Percentiles rank a stretch among this genome's conserved stretches.
phyloP scores from a whole-genome alignment of 1,284 basidiomycete species.

The Serendipita sp. region DNA sequence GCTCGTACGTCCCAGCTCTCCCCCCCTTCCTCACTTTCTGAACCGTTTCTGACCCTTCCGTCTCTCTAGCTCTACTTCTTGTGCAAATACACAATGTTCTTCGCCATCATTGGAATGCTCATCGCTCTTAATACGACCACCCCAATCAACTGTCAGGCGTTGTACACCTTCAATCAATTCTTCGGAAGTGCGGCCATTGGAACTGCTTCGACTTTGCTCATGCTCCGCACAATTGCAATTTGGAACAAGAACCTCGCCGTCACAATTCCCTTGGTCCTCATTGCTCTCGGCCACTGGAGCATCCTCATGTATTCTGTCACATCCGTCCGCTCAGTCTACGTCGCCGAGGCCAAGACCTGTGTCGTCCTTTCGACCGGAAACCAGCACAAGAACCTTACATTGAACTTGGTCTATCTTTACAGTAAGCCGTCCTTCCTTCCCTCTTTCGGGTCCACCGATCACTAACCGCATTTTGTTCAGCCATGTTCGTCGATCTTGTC shows the following conservation, averaged over 20 bases:
- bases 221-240: conserved; percentile 62
- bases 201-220: conserved; percentile 65
- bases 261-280: conserved; percentile 34
- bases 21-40: background rate
- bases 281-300: conserved; percentile 65
- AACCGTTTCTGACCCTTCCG: conserved; percentile 18
- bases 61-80: conserved; percentile 51
- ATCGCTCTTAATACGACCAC: conserved; percentile 42
- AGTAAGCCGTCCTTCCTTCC: conserved; percentile 26
- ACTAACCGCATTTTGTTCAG: conserved; percentile 34
- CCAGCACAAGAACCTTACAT: conserved; percentile 13
- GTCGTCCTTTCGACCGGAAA: conserved; percentile 16
- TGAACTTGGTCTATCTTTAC: conserved; percentile 32
- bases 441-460: background rate
- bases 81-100: conserved; percentile 52
- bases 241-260: conserved; percentile 51
- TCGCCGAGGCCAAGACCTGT: conserved; percentile 18
- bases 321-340: conserved; percentile 17
- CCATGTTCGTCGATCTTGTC: conserved; percentile 55
- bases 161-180: conserved; percentile 63
- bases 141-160: conserved; percentile 49
- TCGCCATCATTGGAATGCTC: conserved; percentile 60
- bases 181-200: conserved; percentile 59
- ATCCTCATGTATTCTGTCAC: conserved; percentile 42
- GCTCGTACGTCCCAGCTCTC: background rate